Percentiles rank a stretch among this genome's conserved stretches.
Evolutionary conservation across 495 filamentous ascomycete species (phyloP).

Genomic region (Tuber aestivum): DNA sequence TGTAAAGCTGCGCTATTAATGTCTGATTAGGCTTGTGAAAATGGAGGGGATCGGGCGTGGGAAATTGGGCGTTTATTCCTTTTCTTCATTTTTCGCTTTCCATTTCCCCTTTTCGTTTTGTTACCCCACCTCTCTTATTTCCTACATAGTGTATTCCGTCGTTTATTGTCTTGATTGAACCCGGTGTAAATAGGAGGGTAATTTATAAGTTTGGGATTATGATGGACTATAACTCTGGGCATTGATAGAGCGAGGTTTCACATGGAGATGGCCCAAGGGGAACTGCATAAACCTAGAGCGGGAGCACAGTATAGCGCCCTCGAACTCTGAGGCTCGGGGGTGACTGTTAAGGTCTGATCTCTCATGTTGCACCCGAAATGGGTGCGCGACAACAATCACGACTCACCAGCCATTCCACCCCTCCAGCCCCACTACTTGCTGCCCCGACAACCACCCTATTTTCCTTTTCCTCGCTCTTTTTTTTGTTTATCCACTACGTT

Average conservation of each 20-base stretch:
- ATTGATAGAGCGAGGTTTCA: background rate
- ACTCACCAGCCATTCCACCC: too few species aligned
- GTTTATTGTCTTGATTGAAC: background rate
- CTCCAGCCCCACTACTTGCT: too few species aligned
- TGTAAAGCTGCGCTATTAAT: conserved; percentile 19
- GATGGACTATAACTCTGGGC: background rate
- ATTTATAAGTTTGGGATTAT: background rate
- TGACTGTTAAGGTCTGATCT: background rate
- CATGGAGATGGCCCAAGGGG: background rate
- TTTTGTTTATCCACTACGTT: too few species aligned
- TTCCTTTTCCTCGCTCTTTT: too few species aligned
- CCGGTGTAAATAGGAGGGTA: background rate
- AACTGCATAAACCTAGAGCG: background rate
- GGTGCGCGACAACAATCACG: too few species aligned
- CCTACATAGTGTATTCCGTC: background rate
- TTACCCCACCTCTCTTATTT: conserved; percentile 5
- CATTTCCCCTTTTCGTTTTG: conserved; percentile 7
- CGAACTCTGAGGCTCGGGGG: background rate
- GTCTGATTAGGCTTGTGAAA: conserved; percentile 19
- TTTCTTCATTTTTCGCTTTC: conserved; percentile 17
- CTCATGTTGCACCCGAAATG: background rate
- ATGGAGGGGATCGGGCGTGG: conserved; percentile 21
- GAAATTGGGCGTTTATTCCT: conserved; percentile 20
- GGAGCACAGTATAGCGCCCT: background rate
- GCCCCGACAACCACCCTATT: too few species aligned